Evolutionary conservation across 2,329 filamentous ascomycete species (phyloP), one percentile per base, ranked within the genome.

Genomic region (Aspergillus eucalypticola): DNA sequence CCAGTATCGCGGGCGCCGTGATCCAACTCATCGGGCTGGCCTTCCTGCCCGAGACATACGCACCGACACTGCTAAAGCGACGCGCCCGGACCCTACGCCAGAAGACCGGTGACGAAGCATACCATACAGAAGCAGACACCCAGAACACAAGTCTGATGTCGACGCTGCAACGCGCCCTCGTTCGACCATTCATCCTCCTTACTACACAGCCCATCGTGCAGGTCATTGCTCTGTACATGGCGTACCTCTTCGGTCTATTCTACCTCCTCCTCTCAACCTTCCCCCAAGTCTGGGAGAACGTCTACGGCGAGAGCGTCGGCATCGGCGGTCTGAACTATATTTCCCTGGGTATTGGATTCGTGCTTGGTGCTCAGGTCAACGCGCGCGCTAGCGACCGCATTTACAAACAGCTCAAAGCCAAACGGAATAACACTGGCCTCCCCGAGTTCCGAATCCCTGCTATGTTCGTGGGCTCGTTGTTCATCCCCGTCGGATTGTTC

Each of bases 41-140:
- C 69, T 82, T 87, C 63, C 78, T 87, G 1, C 80, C 81, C 56
- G 88, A 90, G 71, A 89, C 87, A 1, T 90, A 90, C 71, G 83
- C 82, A 0, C 86, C 87, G 0, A 83, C 84, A 13, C 79, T 92
- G 2, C 81, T 90, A 27, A 88, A 86, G 70, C 84, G 85, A 48
- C 32, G 32, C 32, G 32, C 32, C 10, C 5, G 32, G 72, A 79
- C 44, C 19, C 78, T 80, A 2, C 71, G 71, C 23, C 73, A 75
- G 61, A 71, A 76, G 46, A 76, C 75, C 0, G 72, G 72, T 46
- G 74, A 79, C 53, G 42, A 60, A 0, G 60, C 64, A 19, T 71
- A 72, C 25, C 69, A 77, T 52, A 78, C 76, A 1, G 75, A 76
- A 4, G 68, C 68, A 1, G 39, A 35, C 11, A 35, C 11, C 10